phyloP scores from a whole-genome alignment of 345 rosid species.

The Eucalyptus caleyi region DNA sequence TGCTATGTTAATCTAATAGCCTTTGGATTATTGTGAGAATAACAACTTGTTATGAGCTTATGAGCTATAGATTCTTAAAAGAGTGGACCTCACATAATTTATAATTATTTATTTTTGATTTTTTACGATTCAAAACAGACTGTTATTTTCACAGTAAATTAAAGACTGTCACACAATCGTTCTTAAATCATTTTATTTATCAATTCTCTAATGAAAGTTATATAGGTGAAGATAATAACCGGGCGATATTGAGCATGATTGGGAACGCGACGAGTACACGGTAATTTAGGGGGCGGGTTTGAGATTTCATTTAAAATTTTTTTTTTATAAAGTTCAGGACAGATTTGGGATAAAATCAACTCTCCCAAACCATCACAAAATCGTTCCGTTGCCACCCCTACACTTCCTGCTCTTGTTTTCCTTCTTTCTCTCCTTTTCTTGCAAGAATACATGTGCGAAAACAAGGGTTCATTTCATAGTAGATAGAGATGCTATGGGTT shows the following conservation, averaged over 20 bases:
- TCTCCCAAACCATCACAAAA: not conserved
- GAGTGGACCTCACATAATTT: no score
- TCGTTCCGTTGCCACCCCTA: not conserved
- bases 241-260: not conserved
- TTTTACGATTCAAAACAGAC: rapidly evolving
- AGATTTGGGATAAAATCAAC: not conserved
- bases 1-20: no score
- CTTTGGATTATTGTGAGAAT: no score
- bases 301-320: not conserved
- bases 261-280: not conserved
- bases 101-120: no score
- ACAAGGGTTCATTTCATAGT: not conserved
- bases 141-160: no score
- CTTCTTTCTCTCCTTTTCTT: not conserved
- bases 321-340: no score
- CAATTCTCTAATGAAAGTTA: not conserved
- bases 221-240: not conserved
- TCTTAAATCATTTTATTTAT: no score
- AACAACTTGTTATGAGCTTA: no score
- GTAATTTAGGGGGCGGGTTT: not conserved
- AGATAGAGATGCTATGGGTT: not conserved
- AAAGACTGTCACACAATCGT: no score
- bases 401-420: not conserved
- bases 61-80: no score
- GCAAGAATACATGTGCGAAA: not conserved